A percentile compares a stretch with the other conserved stretches of the same genome.
Conservation (phyloP, 441 rosid genomes). For the Eutrema salsugineum region DNA sequence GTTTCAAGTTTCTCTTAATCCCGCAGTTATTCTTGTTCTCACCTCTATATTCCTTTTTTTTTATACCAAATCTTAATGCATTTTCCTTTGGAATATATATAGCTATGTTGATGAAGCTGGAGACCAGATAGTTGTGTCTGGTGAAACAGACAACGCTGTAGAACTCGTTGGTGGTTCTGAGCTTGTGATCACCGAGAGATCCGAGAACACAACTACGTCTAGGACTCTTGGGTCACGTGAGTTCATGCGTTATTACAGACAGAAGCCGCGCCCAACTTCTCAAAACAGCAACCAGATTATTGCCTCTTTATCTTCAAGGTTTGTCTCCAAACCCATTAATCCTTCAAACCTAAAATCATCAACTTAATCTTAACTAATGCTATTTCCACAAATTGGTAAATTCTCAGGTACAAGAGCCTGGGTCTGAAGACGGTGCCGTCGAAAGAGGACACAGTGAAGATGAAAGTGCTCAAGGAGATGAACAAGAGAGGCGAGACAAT, state of each 20-base stretch:
- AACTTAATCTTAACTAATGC: background rate
- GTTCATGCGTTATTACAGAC: constrained; percentile 77
- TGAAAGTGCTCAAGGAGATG: constrained; percentile 73
- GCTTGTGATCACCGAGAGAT: constrained; percentile 65
- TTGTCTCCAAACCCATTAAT: background rate
- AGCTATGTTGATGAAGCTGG: constrained; percentile 76
- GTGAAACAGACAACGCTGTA: constrained; percentile 46
- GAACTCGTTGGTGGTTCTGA: constrained; percentile 82
- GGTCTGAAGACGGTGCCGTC: constrained; percentile 74
- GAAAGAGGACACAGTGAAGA: constrained; percentile 67
- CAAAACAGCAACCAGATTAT: constrained; percentile 45
- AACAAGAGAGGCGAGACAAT: constrained; percentile 59
- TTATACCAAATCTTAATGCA: background rate
- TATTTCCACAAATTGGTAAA: background rate
- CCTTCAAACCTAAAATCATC: background rate
- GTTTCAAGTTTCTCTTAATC: constrained; percentile 28
- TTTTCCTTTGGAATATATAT: background rate
- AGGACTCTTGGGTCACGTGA: constrained; percentile 90
- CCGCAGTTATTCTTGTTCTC: background rate
- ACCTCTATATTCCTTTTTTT: background rate
- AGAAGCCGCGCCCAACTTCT: constrained; percentile 81
- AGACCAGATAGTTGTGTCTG: constrained; percentile 61
- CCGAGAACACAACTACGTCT: constrained; percentile 35
- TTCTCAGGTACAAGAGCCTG: constrained; percentile 72
- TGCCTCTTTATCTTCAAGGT: constrained; percentile 78